Evolutionary conservation across 2,329 filamentous ascomycete species (phyloP), one percentile per base, ranked within the genome.

Genomic region (Sporothrix dimorphospora): DNA sequence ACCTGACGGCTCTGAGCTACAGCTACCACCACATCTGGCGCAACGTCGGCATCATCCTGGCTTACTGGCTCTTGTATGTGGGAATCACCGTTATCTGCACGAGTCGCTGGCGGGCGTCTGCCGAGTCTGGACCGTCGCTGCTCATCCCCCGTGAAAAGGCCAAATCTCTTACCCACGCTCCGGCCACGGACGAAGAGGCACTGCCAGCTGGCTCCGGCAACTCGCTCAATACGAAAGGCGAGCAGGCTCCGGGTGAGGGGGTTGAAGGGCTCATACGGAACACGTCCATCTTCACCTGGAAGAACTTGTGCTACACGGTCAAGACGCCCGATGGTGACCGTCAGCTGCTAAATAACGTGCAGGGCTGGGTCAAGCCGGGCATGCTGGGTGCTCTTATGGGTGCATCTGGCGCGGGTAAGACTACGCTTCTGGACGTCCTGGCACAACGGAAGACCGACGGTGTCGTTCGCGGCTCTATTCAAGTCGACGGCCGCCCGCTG

Each of bases 381-480:
- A 94, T 90, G 75, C 81, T 94, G 21, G 93, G 90, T 2, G 92
- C 92, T 4, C 83, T 95, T n/a, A 93, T 94, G 92, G 91, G 92
- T 76, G 89, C 92, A 92, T 94, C 90, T 12, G 93, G 92, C 75
- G 93, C 94, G 16, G 93, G 94, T 69, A 97, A 97, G 81, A 97
- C 93, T 0, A 96, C 93, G 0, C 86, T 97, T 2, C 84, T 97
- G 8, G 94, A 97, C 79, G 92, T 94, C 2, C 86, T 97, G 42
- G 94, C 93, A 5, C 92, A 92, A 73, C 89, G 92, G 76, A 91
- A 92, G 81, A 89, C 88, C 75, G 88, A 89, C 71, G 88, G 88
- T 75, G 86, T 89, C 1, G 87, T 90, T 51, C 88, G 88, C 49
- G 85, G 88, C 49, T 89, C 92, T 68, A 84, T 90, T 14, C 79